A percentile compares a stretch with the other conserved stretches of the same genome.
These are phyloP conservation scores for Mycena belliarum DNA, from an alignment of 768 basidiomycete genomes.

Conservation along the genomic window DNA sequence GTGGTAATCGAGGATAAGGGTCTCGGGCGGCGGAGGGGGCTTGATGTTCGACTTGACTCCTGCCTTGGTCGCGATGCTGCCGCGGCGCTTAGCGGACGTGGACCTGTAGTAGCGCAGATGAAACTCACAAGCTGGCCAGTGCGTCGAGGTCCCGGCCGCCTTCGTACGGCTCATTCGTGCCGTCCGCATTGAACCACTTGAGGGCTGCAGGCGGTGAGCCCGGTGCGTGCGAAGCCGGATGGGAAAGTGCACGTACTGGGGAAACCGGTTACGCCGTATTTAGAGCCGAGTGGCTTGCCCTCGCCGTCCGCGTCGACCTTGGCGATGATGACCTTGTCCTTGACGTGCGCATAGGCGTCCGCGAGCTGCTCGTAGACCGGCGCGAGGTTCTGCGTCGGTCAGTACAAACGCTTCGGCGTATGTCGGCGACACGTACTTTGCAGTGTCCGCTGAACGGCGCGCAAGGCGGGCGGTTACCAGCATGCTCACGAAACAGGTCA, in stretches of 20 bases:
- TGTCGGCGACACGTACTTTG: slow-evolving; percentile 53
- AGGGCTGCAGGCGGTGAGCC: slow-evolving; percentile 54
- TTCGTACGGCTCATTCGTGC: slow-evolving; percentile 67
- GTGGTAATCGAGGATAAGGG: slow-evolving; percentile 62
- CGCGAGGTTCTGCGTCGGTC: slow-evolving; percentile 68
- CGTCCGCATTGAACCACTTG: slow-evolving; percentile 85
- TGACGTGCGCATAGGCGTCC: slow-evolving; percentile 77
- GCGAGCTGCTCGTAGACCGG: slow-evolving; percentile 88
- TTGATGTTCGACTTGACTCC: slow-evolving; percentile 88
- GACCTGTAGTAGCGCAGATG: neutral
- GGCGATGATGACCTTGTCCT: slow-evolving; percentile 84
- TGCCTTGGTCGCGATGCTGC: slow-evolving; percentile 72
- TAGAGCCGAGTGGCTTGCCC: slow-evolving; percentile 73
- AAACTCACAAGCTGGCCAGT: slow-evolving; percentile 68
- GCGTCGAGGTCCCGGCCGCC: slow-evolving; percentile 81
- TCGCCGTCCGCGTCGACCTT: slow-evolving; percentile 92
- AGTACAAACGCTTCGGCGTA: neutral
- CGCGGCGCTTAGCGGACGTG: neutral
- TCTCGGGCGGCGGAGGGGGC: slow-evolving; percentile 75
- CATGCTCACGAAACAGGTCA: neutral
- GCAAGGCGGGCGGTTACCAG: slow-evolving; percentile 8
- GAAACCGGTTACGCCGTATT: slow-evolving; percentile 81
- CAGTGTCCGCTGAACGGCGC: slow-evolving; percentile 68
- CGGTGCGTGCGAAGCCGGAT: slow-evolving; percentile 6
- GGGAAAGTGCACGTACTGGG: slow-evolving; percentile 65